These are phyloP conservation scores for Zancudomyces culisetae DNA, from an alignment of 371 early-diverging fungal species.

Conservation along the genomic window DNA sequence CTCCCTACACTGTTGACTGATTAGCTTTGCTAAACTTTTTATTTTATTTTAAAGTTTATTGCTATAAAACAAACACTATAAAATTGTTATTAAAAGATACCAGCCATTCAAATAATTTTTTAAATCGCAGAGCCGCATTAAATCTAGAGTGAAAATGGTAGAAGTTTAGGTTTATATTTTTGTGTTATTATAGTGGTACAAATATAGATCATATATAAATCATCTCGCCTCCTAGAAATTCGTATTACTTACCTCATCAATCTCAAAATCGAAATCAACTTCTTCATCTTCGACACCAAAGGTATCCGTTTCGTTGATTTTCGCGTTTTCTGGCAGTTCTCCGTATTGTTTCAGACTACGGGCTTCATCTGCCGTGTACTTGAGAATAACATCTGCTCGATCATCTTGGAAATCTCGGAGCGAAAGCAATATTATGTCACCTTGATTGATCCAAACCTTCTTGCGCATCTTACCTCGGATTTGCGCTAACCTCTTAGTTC, in stretches of 20 bases:
- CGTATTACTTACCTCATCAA: conserved; percentile 15
- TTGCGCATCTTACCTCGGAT: conserved; percentile 97
- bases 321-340: conserved; percentile 88
- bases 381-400: conserved; percentile 93
- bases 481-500: conserved; percentile 78
- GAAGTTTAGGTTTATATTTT: no score
- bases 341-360: conserved; percentile 84
- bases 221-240: no score
- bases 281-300: conserved; percentile 57
- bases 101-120: no score
- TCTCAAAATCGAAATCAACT: conserved; percentile 81
- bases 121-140: no score
- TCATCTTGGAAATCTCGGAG: conserved; percentile 93
- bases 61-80: no score
- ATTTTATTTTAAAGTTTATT: no score
- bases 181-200: no score
- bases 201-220: no score
- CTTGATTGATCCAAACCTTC: conserved; percentile 89
- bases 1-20: no score
- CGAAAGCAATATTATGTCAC: conserved; percentile 88
- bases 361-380: conserved; percentile 97
- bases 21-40: no score
- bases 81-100: no score
- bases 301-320: conserved; percentile 58
- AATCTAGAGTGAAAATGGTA: no score